phyloP scores from a whole-genome alignment of 2,329 filamentous ascomycete species.

The Colletotrichum euphorbiae region DNA sequence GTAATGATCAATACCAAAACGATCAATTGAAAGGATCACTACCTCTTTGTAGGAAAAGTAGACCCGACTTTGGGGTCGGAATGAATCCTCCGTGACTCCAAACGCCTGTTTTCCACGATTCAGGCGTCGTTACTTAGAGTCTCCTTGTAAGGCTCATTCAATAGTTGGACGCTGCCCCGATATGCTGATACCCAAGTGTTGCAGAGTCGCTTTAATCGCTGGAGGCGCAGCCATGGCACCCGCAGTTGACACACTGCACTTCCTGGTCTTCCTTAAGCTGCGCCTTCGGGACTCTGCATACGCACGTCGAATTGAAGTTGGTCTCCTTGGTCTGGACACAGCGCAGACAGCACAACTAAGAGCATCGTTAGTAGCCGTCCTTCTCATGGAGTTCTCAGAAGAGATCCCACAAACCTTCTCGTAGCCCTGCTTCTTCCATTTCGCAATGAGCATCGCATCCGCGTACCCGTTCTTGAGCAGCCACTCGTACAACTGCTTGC shows the following conservation, averaged over 20 bases:
- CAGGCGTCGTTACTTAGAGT: not conserved
- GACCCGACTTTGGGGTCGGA: slow-evolving; percentile 20
- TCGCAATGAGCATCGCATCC: slow-evolving; percentile 94
- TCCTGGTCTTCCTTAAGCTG: slow-evolving; percentile 91
- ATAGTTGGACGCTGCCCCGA: too few species aligned
- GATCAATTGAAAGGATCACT: slow-evolving; percentile 51
- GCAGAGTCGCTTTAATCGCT: slow-evolving; percentile 70
- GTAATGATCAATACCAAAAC: slow-evolving; percentile 46
- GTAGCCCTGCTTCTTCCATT: slow-evolving; percentile 99
- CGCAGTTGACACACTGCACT: slow-evolving; percentile 94
- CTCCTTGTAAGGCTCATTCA: not conserved
- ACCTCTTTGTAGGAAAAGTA: slow-evolving; percentile 48
- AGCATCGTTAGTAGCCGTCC: slow-evolving; percentile 3
- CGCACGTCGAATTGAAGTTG: slow-evolving; percentile 97
- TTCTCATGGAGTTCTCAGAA: not conserved
- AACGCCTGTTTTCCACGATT: slow-evolving; percentile 29
- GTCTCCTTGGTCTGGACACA: slow-evolving; percentile 99
- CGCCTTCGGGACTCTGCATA: slow-evolving; percentile 92
- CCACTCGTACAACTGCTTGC: slow-evolving; percentile 93
- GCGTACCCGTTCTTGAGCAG: slow-evolving; percentile 96
- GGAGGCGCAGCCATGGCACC: slow-evolving; percentile 90
- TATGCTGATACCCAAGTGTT: too few species aligned
- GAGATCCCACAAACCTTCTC: slow-evolving; percentile 78
- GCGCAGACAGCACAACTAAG: slow-evolving; percentile 87
- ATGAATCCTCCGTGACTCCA: slow-evolving; percentile 25